Evolutionary conservation across 352 stramenopile genomes (phyloP), one percentile per base, ranked within the genome.

Genomic region (Phytophthora lateralis): DNA sequence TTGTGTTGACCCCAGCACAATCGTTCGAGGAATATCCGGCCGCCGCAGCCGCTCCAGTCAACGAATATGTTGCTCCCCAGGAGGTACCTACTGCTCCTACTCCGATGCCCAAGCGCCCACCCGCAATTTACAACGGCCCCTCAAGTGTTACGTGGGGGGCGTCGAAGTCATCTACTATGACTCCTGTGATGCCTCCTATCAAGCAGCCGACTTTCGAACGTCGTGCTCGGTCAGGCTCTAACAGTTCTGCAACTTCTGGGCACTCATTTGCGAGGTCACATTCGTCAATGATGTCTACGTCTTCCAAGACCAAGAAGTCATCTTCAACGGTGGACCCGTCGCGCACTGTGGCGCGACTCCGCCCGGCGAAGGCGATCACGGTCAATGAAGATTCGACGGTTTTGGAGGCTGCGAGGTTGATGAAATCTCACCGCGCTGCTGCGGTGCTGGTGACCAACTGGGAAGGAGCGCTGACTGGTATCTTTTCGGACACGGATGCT

Each of bases 401-500:
- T 1, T 73, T 93, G 17, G 80, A 97, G 58, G 91, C 97, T 35
- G 87, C 88, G 3, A 80, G 90, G 58, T 73, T 97, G 63, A 95
- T 99, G 75, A 92, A 96, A 41, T 84, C 78, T 15, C 97, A 98
- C 55, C 85, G 96, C 29, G 76, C 90, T 5, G 91, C 94, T 32
- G 96, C 96, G 20, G 89, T 98, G 2, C 85, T 99, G 8, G 82
- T 99, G 41, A 88, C 94, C 0, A 91, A 96, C 50, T 73, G 77
- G 47, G 70, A 87, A 55, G 96, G 96, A 35, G 85, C 73, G 0
- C 75, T 99, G 17, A 84, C 85, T 48, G 97, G 97, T 41, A 99
- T 99, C 55, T 89, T 98, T 39, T 98, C 96, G 10, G 96, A 99
- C 45, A 96, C 88, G 0, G 88, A 96, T 46, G 85, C 85, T 12